Conservation (phyloP, 305 asterid genomes). For the Fraxinus ornus region DNA sequence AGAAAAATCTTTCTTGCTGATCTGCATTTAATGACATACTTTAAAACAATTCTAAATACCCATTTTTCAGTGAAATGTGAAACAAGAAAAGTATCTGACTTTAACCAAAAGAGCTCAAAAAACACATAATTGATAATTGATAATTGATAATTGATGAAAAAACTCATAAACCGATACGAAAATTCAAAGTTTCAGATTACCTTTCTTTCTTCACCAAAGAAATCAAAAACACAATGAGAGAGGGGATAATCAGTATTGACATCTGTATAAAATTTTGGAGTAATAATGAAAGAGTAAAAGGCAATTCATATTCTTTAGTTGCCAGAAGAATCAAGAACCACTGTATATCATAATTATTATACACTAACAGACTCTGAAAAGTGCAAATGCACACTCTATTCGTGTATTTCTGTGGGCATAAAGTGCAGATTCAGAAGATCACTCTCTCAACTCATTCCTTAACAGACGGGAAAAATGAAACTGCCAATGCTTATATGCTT, state of each 20-base stretch:
- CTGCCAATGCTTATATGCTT: conserved; percentile 1
- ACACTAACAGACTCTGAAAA: neutral
- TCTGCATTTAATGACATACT: conserved; percentile 19
- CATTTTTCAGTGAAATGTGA: conserved; percentile 12
- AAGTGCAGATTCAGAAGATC: neutral
- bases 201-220: neutral
- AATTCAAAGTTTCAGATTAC: conserved; percentile 5
- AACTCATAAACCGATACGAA: neutral
- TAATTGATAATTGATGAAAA: conserved; percentile 11
- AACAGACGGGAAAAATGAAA: conserved; percentile 23
- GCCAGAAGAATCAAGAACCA: neutral
- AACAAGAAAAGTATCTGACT: neutral
- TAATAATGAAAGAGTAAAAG: conserved; percentile 8
- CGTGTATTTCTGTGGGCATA: conserved; percentile 2
- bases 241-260: neutral
- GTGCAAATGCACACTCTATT: conserved; percentile 18
- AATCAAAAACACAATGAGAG: neutral
- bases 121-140: neutral
- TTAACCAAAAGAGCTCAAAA: neutral
- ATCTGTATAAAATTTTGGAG: neutral
- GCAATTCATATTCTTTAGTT: conserved; percentile 7
- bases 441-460: conserved; percentile 16
- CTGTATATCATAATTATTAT: neutral
- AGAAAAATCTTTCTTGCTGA: conserved; percentile 14
- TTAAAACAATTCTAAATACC: neutral